Evolutionary conservation across 805 yeast species (phyloP).

Genomic region (Deakozyma indianensis): DNA sequence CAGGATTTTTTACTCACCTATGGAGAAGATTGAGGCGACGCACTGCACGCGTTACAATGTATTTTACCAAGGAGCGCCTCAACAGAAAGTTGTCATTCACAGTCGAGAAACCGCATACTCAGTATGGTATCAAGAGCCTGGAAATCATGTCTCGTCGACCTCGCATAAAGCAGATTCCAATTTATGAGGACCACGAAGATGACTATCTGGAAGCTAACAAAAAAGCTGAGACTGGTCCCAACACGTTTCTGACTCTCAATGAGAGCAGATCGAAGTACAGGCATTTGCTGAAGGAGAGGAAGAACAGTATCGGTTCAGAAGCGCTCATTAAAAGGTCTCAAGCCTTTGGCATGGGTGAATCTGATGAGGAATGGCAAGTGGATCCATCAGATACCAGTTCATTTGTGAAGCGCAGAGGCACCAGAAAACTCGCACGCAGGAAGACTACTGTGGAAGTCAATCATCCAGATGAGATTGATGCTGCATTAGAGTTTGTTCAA

Average conservation of each 20-base stretch:
- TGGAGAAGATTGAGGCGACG: neutral
- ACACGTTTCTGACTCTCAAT: neutral
- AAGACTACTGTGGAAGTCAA: neutral
- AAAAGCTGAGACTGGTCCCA: neutral
- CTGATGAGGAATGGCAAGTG: neutral
- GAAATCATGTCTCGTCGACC: neutral
- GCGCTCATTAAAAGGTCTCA: neutral
- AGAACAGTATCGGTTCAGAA: neutral
- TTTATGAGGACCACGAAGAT: neutral
- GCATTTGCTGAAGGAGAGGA: neutral
- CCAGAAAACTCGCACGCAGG: neutral
- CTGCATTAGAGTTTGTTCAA: conserved; percentile 13
- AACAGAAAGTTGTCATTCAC: neutral
- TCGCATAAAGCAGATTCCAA: neutral
- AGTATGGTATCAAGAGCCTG: neutral
- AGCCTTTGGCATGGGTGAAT: neutral
- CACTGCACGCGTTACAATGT: neutral
- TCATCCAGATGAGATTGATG: conserved; percentile 8
- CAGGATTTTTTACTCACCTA: neutral
- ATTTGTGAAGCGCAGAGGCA: neutral
- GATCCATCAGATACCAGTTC: neutral
- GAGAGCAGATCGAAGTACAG: neutral
- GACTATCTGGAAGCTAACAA: neutral
- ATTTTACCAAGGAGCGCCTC: neutral
- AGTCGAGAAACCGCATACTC: neutral